These are phyloP conservation scores for Psilocybe tampanensis DNA, from an alignment of 768 basidiomycete species.

Conservation along the genomic window DNA sequence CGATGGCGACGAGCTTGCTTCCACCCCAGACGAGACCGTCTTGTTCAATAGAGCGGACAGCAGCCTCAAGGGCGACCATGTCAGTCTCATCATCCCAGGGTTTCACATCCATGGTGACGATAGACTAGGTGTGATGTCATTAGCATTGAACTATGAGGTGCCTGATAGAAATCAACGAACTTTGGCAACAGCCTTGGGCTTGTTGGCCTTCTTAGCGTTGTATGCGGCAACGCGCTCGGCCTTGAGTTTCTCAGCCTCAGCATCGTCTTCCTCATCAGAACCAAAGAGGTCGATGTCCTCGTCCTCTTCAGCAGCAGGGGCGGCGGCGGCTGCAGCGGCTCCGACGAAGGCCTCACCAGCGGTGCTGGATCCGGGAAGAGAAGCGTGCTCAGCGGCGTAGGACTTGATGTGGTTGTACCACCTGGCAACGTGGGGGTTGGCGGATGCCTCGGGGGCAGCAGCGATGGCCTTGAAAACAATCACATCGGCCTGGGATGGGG, in stretches of 20 bases:
- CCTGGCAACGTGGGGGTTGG: constrained; percentile 75
- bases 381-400: constrained; percentile 73
- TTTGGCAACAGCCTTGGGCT: constrained; percentile 88
- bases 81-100: constrained; percentile 99
- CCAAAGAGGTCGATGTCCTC: constrained; percentile 88
- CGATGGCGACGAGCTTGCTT: constrained; percentile 90
- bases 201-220: constrained; percentile 89
- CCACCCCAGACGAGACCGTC: constrained; percentile 96
- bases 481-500: constrained; percentile 93
- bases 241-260: constrained; percentile 85
- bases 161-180: constrained; percentile 37
- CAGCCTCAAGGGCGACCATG: constrained; percentile 82
- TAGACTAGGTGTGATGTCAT: constrained; percentile 60
- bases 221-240: constrained; percentile 93
- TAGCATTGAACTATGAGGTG: constrained; percentile 3
- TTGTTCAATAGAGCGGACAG: constrained; percentile 84
- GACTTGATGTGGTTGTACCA: constrained; percentile 97
- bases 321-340: constrained; percentile 44
- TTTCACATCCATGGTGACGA: constrained; percentile 98
- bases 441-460: constrained; percentile 62
- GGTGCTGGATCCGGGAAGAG: constrained; percentile 83
- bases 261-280: constrained; percentile 81
- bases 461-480: constrained; percentile 83
- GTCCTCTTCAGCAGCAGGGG: constrained; percentile 58
- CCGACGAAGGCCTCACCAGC: constrained; percentile 77